These are phyloP conservation scores for Chenopodium quinoa DNA, from an alignment of 148 eudicot genomes.

Conservation along the genomic window DNA sequence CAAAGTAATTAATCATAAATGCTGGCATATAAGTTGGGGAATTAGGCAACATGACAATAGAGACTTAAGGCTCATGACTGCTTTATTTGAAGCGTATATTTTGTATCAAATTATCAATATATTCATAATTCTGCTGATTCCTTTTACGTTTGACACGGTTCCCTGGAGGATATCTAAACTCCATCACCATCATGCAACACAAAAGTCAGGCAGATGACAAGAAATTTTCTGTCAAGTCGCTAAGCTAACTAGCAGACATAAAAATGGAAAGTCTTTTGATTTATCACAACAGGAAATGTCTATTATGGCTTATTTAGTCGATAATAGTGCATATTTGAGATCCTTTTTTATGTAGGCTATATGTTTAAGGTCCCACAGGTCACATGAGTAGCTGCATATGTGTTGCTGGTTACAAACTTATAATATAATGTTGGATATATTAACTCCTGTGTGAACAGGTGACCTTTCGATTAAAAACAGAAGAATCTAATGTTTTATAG, in stretches of 20 bases:
- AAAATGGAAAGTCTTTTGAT: not conserved
- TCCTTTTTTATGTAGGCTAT: not conserved
- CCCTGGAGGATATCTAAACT: not conserved
- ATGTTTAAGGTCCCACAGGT: not conserved
- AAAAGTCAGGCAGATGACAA: not conserved
- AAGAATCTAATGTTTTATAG: not conserved
- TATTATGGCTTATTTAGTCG: not conserved
- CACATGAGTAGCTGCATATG: constrained; percentile 7
- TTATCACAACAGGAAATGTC: not conserved
- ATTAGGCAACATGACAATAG: not conserved
- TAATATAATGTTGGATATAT: not conserved
- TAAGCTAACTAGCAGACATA: constrained; percentile 6
- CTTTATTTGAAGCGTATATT: not conserved
- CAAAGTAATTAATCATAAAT: not conserved
- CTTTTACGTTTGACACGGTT: not conserved
- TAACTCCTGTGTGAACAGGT: not conserved
- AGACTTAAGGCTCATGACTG: not conserved
- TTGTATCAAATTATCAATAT: not conserved
- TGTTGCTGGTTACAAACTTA: not conserved
- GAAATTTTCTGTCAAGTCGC: constrained; percentile 2
- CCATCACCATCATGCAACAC: not conserved
- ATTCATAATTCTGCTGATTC: not conserved
- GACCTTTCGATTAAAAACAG: not conserved
- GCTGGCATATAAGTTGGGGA: not conserved
- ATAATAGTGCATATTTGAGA: not conserved